Evolutionary conservation across 2,329 filamentous ascomycete genomes (phyloP).

Genomic region (Pleomassaria siparia): DNA sequence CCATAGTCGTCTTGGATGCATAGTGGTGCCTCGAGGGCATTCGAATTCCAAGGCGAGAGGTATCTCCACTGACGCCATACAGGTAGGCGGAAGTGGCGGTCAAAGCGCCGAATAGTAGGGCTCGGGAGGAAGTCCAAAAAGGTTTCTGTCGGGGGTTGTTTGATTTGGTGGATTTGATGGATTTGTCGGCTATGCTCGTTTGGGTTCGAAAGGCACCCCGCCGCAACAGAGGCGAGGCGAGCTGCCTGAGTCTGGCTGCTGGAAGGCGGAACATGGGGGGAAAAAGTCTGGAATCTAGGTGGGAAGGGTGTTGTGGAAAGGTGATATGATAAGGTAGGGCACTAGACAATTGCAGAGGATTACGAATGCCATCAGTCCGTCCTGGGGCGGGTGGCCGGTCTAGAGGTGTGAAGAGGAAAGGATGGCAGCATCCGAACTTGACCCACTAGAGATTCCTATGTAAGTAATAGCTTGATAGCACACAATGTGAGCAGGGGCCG

Average conservation of each 20-base stretch:
- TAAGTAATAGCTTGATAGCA: constrained; percentile 24
- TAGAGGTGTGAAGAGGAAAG: constrained; percentile 16
- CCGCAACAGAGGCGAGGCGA: constrained; percentile 31
- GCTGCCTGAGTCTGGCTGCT: constrained; percentile 28
- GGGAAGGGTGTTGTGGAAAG: constrained; percentile 14
- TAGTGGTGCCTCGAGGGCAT: constrained; percentile 44
- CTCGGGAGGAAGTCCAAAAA: constrained; percentile 53
- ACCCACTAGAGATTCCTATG: constrained; percentile 30
- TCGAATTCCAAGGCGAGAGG: constrained; percentile 27
- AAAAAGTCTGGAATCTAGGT: constrained; percentile 12
- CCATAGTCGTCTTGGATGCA: constrained; percentile 54
- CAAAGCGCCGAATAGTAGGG: constrained; percentile 52
- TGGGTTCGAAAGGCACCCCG: constrained; percentile 28
- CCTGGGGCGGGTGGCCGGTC: constrained; percentile 14
- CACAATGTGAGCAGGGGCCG: constrained; percentile 32
- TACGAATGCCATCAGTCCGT: constrained; percentile 29
- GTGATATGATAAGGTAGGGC: constrained; percentile 15
- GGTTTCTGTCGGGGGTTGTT: constrained; percentile 27
- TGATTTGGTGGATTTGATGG: constrained; percentile 18
- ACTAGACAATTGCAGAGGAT: constrained; percentile 19
- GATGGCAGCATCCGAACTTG: constrained; percentile 16
- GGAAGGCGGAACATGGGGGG: constrained; percentile 39
- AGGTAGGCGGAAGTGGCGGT: constrained; percentile 56
- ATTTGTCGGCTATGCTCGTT: constrained; percentile 26
- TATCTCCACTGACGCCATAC: constrained; percentile 49